A percentile compares a stretch with the other conserved stretches of the same genome.
Conservation (phyloP, 2,329 filamentous ascomycete species). For the Cryoendolithus antarcticus region DNA sequence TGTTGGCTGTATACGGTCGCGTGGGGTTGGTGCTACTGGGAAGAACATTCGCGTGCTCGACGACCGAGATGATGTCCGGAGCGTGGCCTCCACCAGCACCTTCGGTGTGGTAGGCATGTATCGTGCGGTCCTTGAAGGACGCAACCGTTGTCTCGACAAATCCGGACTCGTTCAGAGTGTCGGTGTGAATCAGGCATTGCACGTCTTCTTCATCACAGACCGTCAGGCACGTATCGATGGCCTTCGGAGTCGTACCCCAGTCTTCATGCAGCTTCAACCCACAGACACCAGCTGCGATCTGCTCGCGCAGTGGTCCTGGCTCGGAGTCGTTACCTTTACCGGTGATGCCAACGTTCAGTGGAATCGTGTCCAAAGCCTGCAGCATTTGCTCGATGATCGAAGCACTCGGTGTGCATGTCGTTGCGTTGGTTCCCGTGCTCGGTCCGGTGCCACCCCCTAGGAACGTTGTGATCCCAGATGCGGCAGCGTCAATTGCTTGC, state of each 20-base stretch:
- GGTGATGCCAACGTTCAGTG: constrained; percentile 81
- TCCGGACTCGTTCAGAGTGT: constrained; percentile 93
- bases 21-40: constrained; percentile 90
- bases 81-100: constrained; percentile 90
- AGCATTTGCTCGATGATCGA: constrained; percentile 81
- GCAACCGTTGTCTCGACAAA: constrained; percentile 84
- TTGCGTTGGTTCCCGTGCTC: constrained; percentile 82
- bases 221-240: constrained; percentile 71
- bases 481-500: constrained; percentile 70
- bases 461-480: constrained; percentile 80
- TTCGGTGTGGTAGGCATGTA: constrained; percentile 96
- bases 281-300: constrained; percentile 70
- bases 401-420: constrained; percentile 81
- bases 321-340: constrained; percentile 85
- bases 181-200: constrained; percentile 88
- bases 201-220: constrained; percentile 85
- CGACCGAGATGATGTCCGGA: constrained; percentile 88
- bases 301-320: constrained; percentile 59
- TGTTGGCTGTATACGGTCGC: constrained; percentile 79
- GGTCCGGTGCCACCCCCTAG: constrained; percentile 85
- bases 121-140: constrained; percentile 75
- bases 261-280: constrained; percentile 93
- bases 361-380: constrained; percentile 68
- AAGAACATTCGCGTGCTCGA: constrained; percentile 77
- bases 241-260: constrained; percentile 83